Conservation (phyloP, 139 green algal genomes). For the Auxenochlorella pyrenoidosa region DNA sequence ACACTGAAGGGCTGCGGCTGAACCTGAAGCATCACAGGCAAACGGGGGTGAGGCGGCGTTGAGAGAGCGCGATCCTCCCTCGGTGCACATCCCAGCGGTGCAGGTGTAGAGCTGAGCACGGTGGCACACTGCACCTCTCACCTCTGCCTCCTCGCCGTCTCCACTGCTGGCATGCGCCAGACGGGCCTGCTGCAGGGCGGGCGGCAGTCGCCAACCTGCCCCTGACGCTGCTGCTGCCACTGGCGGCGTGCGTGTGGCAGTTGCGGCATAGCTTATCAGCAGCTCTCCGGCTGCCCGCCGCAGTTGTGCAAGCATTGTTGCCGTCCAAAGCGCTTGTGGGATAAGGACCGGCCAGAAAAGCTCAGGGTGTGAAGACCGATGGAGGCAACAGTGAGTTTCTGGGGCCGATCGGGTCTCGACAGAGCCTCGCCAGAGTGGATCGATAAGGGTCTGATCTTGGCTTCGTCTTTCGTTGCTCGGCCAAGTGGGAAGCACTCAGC, state of each 20-base stretch:
- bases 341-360: no score
- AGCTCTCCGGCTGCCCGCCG: not conserved
- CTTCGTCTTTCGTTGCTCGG: no score
- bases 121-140: not conserved
- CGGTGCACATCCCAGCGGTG: no score
- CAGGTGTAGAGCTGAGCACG: not conserved
- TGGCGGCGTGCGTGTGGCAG: not conserved
- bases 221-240: not conserved
- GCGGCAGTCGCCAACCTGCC: not conserved
- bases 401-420: not conserved
- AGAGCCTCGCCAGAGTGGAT: no score
- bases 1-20: constrained; percentile 2
- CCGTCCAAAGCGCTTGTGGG: no score
- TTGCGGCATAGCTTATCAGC: not conserved
- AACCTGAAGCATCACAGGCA: not conserved
- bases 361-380: no score
- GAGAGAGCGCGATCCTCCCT: no score
- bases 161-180: not conserved
- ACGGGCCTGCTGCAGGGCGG: not conserved
- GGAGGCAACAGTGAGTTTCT: no score
- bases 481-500: no score
- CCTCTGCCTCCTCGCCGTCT: not conserved
- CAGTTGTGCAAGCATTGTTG: not conserved
- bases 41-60: not conserved
- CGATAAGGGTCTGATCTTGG: no score